These are phyloP conservation scores for Umbelopsis isabellina DNA, from an alignment of 192 early-diverging fungal genomes.

Conservation along the genomic window DNA sequence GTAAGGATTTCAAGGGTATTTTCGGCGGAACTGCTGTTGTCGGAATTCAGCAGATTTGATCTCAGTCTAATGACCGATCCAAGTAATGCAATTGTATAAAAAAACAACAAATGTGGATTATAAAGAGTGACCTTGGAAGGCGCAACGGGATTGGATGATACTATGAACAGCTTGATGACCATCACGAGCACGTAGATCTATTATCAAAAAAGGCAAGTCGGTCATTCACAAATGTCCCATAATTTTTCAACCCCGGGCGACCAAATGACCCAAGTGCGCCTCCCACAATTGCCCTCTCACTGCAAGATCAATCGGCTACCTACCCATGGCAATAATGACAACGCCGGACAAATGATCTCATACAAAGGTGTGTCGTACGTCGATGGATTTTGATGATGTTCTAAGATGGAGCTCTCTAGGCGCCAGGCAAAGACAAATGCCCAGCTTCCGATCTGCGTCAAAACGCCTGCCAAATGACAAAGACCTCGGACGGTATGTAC, in stretches of 20 bases:
- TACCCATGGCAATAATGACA: conserved; percentile 35
- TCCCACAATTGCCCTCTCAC: neutral
- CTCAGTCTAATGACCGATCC: conserved; percentile 16
- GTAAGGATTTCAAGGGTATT: conserved; percentile 25
- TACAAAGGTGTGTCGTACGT: conserved; percentile 16
- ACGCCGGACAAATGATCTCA: conserved; percentile 27
- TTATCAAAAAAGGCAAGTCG: conserved; percentile 17
- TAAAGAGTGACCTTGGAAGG: conserved; percentile 37
- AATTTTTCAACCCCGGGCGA: conserved; percentile 15
- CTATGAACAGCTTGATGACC: conserved; percentile 38
- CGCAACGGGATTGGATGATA: conserved; percentile 30
- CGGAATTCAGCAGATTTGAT: conserved; percentile 12
- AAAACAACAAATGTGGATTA: conserved; percentile 35
- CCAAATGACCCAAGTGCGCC: conserved; percentile 17
- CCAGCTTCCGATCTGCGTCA: conserved; percentile 36
- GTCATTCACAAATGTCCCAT: conserved; percentile 16
- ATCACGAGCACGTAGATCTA: conserved; percentile 40
- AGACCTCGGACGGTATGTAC: conserved; percentile 22
- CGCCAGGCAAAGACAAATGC: conserved; percentile 41
- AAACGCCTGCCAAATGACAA: conserved; percentile 20
- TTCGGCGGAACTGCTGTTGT: neutral
- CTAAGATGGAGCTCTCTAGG: conserved; percentile 31
- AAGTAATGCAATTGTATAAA: conserved; percentile 26
- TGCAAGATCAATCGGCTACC: neutral
- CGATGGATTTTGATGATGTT: conserved; percentile 7